Conservation (phyloP, 345 rosid genomes). For the Salix viminalis region DNA sequence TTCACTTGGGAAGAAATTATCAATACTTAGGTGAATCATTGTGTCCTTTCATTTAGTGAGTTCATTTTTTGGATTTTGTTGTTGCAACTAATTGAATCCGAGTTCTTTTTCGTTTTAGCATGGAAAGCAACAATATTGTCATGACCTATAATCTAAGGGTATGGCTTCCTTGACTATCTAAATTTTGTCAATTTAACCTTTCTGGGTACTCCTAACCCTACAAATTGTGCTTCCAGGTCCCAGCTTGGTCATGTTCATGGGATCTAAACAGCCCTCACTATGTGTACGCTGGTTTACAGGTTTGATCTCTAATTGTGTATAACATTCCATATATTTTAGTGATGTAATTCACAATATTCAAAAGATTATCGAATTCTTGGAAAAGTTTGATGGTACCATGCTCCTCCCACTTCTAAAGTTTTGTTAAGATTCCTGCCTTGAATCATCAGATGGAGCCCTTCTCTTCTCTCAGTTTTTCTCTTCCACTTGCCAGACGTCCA, state of each 20-base stretch:
- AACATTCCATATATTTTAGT: background rate
- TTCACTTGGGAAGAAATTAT: constrained; percentile 11
- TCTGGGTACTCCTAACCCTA: background rate
- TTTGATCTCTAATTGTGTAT: background rate
- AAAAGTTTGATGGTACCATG: background rate
- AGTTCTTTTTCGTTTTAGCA: constrained; percentile 1
- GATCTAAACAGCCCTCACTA: constrained; percentile 4
- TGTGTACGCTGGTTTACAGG: constrained; percentile 10
- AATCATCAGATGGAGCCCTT: background rate
- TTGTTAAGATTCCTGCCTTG: background rate
- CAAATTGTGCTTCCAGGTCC: background rate
- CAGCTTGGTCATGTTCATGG: constrained; percentile 15
- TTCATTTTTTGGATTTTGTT: background rate
- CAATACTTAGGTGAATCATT: background rate
- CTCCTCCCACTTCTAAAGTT: background rate
- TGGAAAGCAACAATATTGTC: constrained; percentile 10
- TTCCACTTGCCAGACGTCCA: background rate
- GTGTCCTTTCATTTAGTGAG: background rate
- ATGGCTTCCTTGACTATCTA: background rate
- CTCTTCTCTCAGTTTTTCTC: background rate
- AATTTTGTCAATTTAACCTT: background rate
- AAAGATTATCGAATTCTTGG: background rate
- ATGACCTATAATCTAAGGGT: background rate
- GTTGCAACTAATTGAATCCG: background rate
- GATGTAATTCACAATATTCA: background rate